These are phyloP conservation scores for Polytrichum formosum DNA, from an alignment of 225 moss, liverwort and hornwort genomes.

Conservation along the genomic window DNA sequence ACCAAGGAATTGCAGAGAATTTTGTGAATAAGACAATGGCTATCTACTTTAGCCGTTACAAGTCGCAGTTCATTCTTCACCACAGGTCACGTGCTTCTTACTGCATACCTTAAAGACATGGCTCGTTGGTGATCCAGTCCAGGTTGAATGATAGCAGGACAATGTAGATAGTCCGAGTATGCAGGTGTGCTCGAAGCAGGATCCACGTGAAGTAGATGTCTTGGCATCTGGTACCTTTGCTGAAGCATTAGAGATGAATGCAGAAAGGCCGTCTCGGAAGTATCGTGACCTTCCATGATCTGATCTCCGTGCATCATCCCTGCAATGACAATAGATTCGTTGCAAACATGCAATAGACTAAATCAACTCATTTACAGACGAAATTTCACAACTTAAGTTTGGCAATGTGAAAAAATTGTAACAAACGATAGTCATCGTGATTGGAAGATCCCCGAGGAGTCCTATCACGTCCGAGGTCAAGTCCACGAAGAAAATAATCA, in stretches of 20 bases:
- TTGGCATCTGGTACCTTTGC: conserved; percentile 40
- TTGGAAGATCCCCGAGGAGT: too few relatives aligned
- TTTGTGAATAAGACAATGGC: not conserved
- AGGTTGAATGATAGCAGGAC: conserved; percentile 41
- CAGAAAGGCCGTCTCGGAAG: conserved; percentile 39
- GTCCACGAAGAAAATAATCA: not conserved
- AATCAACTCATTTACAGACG: not conserved
- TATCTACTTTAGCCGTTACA: not conserved
- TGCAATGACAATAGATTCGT: conserved; percentile 4
- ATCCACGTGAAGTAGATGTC: conserved; percentile 30
- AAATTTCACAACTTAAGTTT: not conserved
- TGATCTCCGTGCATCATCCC: conserved; percentile 48
- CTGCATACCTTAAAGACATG: conserved; percentile 45
- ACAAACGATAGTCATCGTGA: too few relatives aligned
- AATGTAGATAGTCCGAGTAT: conserved; percentile 39
- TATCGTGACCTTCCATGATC: conserved; percentile 49
- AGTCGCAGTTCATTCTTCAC: not conserved
- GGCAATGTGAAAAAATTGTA: not conserved
- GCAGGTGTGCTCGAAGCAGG: conserved; percentile 26
- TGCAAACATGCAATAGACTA: too few relatives aligned
- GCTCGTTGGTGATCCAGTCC: conserved; percentile 42
- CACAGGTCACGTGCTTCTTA: not conserved
- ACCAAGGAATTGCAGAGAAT: not conserved
- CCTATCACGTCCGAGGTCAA: not conserved
- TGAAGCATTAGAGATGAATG: conserved; percentile 44